Evolutionary conservation across 768 basidiomycete genomes (phyloP).

Genomic region (Galerina marginata): DNA sequence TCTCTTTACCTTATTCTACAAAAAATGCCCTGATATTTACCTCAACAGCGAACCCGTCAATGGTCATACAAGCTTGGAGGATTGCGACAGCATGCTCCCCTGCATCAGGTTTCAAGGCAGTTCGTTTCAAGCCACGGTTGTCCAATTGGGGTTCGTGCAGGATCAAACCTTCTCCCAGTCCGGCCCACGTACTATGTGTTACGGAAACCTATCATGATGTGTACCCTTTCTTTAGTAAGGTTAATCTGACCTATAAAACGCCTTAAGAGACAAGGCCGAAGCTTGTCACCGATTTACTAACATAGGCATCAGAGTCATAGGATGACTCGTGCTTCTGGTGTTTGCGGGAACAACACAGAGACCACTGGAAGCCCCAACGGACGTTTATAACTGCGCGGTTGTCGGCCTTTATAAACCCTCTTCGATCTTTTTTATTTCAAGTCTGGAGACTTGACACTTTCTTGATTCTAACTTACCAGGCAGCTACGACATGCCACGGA

Average conservation of each 20-base stretch:
- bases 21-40: no score
- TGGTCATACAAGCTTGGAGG: no score
- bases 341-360: conserved; percentile 20
- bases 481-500: conserved; percentile 26
- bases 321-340: conserved; percentile 19
- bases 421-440: conserved; percentile 8
- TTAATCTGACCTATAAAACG: conserved; percentile 1
- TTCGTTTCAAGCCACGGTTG: conserved; percentile 8
- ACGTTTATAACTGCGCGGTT: conserved; percentile 14
- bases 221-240: conserved; percentile 3
- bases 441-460: conserved; percentile 10
- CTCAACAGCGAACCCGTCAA: no score
- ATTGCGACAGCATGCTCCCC: conserved; percentile 1
- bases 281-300: conserved; percentile 2
- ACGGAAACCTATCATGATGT: not conserved
- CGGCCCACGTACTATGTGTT: not conserved
- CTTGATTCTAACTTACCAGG: conserved; percentile 6
- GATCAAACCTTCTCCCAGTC: not conserved
- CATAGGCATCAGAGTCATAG: conserved; percentile 9
- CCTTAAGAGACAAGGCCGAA: conserved; percentile 12
- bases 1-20: no score
- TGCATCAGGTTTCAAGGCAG: conserved; percentile 6
- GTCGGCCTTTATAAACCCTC: conserved; percentile 17
- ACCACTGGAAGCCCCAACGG: conserved; percentile 6
- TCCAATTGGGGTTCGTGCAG: conserved; percentile 8